Percentiles rank a stretch among this genome's conserved stretches.
Evolutionary conservation across 768 basidiomycete genomes (phyloP).

Genomic region (Hericium rajendrae): DNA sequence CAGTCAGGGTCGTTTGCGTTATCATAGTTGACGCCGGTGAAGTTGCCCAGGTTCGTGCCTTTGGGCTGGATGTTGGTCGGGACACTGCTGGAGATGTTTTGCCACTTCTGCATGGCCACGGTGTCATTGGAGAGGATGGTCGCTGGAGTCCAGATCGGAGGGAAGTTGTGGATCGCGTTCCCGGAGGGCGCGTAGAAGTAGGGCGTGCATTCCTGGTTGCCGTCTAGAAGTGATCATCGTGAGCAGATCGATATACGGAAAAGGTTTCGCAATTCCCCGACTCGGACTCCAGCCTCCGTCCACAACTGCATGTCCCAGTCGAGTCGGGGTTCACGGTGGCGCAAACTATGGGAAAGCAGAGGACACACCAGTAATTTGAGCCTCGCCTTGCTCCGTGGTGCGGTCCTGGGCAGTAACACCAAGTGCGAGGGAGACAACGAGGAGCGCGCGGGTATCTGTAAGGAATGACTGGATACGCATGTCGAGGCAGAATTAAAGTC

Average conservation of each 20-base stretch:
- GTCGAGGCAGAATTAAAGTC: neutral
- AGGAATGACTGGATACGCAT: neutral
- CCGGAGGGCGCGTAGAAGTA: conserved; percentile 8
- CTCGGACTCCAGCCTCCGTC: no score
- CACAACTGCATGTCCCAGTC: neutral
- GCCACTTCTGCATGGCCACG: conserved; percentile 27
- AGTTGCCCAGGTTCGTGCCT: conserved; percentile 1
- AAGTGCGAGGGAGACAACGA: neutral
- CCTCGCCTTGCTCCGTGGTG: conserved; percentile 9
- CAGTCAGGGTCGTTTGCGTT: conserved; percentile 11
- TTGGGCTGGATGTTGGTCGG: conserved; percentile 38
- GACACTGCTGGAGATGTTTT: conserved; percentile 30
- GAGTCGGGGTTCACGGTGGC: neutral
- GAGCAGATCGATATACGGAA: neutral
- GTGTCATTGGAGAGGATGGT: conserved; percentile 6
- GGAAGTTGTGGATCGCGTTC: neutral
- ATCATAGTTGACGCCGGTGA: conserved; percentile 1
- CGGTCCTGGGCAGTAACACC: conserved; percentile 4
- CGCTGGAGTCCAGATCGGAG: conserved; percentile 6
- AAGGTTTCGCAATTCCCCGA: no score
- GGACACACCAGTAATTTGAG: conserved; percentile 5
- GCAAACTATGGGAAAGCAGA: neutral
- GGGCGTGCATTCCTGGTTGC: conserved; percentile 5
- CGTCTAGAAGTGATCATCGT: conserved; percentile 2
- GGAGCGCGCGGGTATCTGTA: neutral